A percentile compares a stretch with the other conserved stretches of the same genome.
Evolutionary conservation across 2,329 filamentous ascomycete species (phyloP).

Genomic region (Pseudocercospora cruenta): DNA sequence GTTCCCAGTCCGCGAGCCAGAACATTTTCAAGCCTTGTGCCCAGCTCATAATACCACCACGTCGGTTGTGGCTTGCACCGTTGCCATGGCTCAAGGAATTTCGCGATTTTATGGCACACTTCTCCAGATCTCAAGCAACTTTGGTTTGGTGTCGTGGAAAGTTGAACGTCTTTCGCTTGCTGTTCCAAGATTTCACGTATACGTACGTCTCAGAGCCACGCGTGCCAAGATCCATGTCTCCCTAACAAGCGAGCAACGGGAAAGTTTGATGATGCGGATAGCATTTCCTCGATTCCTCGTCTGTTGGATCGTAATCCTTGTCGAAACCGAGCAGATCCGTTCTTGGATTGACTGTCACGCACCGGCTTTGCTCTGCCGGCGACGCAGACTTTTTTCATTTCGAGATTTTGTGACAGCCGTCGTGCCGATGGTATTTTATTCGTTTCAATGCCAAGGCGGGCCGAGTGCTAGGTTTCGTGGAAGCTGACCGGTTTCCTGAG

Average conservation of each 20-base stretch:
- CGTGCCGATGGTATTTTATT: conserved; percentile 1
- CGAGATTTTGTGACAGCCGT: conserved; percentile 11
- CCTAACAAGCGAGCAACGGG: conserved; percentile 1
- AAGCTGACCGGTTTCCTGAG: background rate
- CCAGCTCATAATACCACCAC: background rate
- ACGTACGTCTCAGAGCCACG: background rate
- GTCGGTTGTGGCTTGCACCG: conserved; percentile 6
- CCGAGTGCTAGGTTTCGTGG: conserved; percentile 13
- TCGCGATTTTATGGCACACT: background rate
- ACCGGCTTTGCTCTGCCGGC: conserved; percentile 1
- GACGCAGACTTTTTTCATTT: conserved; percentile 1
- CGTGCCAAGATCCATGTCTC: background rate
- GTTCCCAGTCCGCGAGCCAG: background rate
- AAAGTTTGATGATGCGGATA: conserved; percentile 9
- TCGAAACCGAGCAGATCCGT: background rate
- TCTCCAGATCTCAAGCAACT: background rate
- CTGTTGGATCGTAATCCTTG: background rate
- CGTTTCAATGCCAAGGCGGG: conserved; percentile 21
- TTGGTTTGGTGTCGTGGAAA: background rate
- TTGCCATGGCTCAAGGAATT: background rate
- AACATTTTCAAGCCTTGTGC: background rate
- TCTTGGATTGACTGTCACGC: background rate
- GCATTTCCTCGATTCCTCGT: background rate
- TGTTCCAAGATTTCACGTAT: background rate
- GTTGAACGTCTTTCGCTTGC: background rate